Evolutionary conservation across 192 early-diverging fungal species (phyloP).

Genomic region (Funneliformis mosseae): DNA sequence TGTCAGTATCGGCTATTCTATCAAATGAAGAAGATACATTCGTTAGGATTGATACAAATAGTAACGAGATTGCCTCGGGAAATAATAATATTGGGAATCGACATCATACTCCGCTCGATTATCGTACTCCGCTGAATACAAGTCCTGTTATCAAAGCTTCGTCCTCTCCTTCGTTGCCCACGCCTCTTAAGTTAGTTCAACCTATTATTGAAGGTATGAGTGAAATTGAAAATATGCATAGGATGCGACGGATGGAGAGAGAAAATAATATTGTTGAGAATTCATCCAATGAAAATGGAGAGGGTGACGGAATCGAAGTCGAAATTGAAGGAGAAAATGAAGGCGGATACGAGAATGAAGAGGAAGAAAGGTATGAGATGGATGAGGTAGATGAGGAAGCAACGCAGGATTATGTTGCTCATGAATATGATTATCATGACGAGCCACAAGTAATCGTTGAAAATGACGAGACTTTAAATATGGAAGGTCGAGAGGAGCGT

Average conservation of each 20-base stretch:
- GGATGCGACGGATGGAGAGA: background rate
- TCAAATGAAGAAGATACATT: constrained; percentile 15
- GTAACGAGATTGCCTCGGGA: background rate
- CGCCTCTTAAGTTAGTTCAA: background rate
- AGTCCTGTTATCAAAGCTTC: background rate
- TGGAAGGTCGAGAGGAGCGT: constrained; percentile 36
- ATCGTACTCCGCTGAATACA: background rate
- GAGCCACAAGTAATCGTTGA: constrained; percentile 41
- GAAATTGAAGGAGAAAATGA: constrained; percentile 30
- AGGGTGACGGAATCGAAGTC: background rate
- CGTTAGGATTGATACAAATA: constrained; percentile 27
- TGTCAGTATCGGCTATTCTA: constrained; percentile 14
- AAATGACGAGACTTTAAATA: constrained; percentile 39
- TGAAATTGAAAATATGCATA: background rate
- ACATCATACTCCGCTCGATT: background rate
- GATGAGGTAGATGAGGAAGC: background rate
- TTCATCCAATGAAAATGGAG: background rate
- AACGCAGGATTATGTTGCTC: too few relatives aligned
- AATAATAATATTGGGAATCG: background rate
- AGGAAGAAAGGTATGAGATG: constrained; percentile 26
- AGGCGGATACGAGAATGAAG: background rate
- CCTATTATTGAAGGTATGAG: background rate
- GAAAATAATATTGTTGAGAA: background rate
- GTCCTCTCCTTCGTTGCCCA: background rate
- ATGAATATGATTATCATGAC: background rate